Base-by-base conservation (phyloP, 2,329 filamentous ascomycete genomes). In the Coleophoma crateriformis region DNA sequence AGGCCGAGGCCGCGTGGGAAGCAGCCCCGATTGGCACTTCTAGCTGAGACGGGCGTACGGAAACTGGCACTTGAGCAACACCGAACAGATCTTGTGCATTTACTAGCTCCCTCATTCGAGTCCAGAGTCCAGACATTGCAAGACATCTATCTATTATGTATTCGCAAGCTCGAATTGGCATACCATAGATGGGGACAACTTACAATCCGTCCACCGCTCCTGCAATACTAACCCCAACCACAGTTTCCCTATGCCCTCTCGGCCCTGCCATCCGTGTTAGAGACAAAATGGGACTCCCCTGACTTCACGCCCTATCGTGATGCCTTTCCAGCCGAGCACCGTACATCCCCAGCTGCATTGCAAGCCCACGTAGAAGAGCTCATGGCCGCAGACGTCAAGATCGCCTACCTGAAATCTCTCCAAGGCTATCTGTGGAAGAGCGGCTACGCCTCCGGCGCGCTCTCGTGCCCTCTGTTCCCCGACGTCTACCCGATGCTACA, bases 201-300 rank as follows among this genome's bases (percentile, higher is more conserved):
- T 20, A 15, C 39, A 41, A 41, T 17, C 22, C 12, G 11, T 41
- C 22, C 15, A 27, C 39, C 22, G 19, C 17, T 41, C 13, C 39
- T 11, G 15, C 7, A 17, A 19, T 41, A 38, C 35, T 17, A 17
- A 17, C 35, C 37, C 48, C 15, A 22, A 41, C 38, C 54, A 50
- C 64, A 91, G 87, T 92, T 90, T 65, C 88, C 88, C 27, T 91
- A 90, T 69, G 85, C 87, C 46, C 73, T 91, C 53, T 67, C 77
- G 46, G 80, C 77, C 44, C 79, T 92, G 45, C 82, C 85, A 44
- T 68, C 72, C 50, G 79, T 83, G 50, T 74, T 91, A 52, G 72
- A 76, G 49, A 72, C 75, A 48, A 75, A 87, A 61, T 94, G 88
- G 88, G 73, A 85, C 62, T 74, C 71, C 46, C 70, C 79, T 34